phyloP scores from a whole-genome alignment of 768 basidiomycete species.

The Mycena olivaceomarginata region DNA sequence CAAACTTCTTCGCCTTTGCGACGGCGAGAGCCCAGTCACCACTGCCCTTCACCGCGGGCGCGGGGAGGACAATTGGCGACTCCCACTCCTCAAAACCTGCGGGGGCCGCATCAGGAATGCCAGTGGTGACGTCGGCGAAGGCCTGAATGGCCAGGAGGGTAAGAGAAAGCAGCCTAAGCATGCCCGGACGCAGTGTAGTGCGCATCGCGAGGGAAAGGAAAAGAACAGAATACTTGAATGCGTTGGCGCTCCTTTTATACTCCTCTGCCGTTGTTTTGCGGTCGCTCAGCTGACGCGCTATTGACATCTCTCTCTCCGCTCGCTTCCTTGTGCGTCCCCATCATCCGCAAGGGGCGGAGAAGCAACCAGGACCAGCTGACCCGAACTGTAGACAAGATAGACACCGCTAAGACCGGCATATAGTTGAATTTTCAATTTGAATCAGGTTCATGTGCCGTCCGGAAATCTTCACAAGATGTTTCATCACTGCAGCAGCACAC shows the following conservation, averaged over 20 bases:
- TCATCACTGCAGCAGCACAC: too few species aligned
- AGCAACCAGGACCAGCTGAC: too few species aligned
- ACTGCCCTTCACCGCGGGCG: constrained; percentile 9
- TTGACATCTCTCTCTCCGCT: too few species aligned
- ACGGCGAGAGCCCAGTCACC: constrained; percentile 31
- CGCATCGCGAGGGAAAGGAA: neutral
- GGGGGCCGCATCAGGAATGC: constrained; percentile 37
- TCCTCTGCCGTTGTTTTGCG: neutral
- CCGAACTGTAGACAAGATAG: too few species aligned
- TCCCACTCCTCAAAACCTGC: constrained; percentile 38
- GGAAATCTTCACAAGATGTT: too few species aligned
- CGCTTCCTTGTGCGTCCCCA: too few species aligned
- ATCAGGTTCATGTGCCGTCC: too few species aligned
- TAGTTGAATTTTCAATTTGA: neutral
- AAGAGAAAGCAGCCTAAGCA: constrained; percentile 6
- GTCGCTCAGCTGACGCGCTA: neutral
- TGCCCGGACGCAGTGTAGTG: neutral
- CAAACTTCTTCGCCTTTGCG: constrained; percentile 24
- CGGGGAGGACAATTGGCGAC: constrained; percentile 39
- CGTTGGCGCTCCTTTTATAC: neutral
- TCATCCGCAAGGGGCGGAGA: too few species aligned
- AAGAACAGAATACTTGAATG: neutral
- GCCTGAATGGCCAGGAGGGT: neutral
- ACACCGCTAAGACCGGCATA: neutral
- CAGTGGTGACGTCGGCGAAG: constrained; percentile 33